Percentiles rank a stretch among this genome's conserved stretches.
phyloP scores from a whole-genome alignment of 768 basidiomycete species.

The Pulveroboletus ravenelii region DNA sequence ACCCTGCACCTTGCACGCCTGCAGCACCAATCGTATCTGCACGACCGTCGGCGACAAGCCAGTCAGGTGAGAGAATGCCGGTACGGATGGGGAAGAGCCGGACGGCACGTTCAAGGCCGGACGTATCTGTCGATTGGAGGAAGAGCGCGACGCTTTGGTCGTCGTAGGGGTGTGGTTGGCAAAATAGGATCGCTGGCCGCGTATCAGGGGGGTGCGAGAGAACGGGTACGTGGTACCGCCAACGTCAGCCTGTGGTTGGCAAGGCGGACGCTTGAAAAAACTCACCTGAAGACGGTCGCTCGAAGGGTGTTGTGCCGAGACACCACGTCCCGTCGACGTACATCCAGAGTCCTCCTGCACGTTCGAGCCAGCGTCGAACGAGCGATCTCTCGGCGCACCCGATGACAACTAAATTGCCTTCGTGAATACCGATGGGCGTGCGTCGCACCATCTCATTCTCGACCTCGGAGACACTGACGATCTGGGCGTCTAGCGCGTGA shows the following conservation, averaged over 20 bases:
- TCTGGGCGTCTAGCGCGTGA: constrained; percentile 64
- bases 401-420: constrained; percentile 58
- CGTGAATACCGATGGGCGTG: neutral
- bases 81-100: constrained; percentile 84
- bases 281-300: constrained; percentile 20
- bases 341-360: constrained; percentile 10
- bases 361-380: constrained; percentile 31
- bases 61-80: constrained; percentile 71
- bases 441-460: constrained; percentile 15
- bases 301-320: constrained; percentile 12
- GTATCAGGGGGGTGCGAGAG: neutral
- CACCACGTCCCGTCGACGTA: constrained; percentile 20
- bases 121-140: constrained; percentile 51
- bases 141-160: constrained; percentile 43
- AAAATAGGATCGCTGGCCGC: constrained; percentile 48
- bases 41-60: constrained; percentile 56
- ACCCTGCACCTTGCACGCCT: constrained; percentile 79
- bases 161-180: constrained; percentile 39
- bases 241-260: neutral
- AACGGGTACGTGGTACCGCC: neutral
- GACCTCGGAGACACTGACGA: constrained; percentile 39
- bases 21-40: constrained; percentile 61
- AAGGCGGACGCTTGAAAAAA: neutral
- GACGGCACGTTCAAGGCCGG: constrained; percentile 60
- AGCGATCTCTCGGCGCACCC: constrained; percentile 38